Conservation (phyloP, 257 asterid genomes). For the Gentiana straminea region DNA sequence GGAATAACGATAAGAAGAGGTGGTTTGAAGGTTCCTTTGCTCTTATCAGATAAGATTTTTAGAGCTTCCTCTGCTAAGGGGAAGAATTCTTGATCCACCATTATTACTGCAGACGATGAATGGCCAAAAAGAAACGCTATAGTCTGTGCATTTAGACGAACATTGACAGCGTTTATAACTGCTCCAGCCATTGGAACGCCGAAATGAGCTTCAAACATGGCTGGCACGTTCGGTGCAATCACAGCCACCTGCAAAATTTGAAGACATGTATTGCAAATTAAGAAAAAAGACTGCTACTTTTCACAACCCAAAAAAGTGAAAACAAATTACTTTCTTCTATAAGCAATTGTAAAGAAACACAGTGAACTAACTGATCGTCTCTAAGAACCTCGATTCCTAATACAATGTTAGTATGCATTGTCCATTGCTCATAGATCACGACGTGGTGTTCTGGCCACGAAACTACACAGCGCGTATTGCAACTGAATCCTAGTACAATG, state of each 20-base stretch:
- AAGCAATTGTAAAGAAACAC: too few relatives aligned
- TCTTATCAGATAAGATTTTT: constrained; percentile 33
- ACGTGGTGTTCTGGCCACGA: too few relatives aligned
- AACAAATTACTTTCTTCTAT: too few relatives aligned
- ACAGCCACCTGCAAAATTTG: constrained; percentile 63
- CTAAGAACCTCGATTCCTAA: too few relatives aligned
- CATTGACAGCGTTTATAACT: constrained; percentile 74
- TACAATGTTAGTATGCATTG: too few relatives aligned
- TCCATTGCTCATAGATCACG: too few relatives aligned
- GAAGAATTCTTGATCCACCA: constrained; percentile 85
- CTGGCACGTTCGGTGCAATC: constrained; percentile 90
- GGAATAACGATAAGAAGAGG: constrained; percentile 65
- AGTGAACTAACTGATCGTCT: too few relatives aligned
- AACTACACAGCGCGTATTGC: too few relatives aligned
- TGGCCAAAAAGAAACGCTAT: constrained; percentile 77
- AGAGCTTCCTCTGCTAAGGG: constrained; percentile 71
- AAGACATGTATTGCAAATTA: neutral
- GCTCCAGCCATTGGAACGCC: constrained; percentile 98
- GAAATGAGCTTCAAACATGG: constrained; percentile 79
- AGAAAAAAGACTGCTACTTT: too few relatives aligned
- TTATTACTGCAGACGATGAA: constrained; percentile 55
- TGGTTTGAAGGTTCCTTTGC: constrained; percentile 33
- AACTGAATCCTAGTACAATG: too few relatives aligned
- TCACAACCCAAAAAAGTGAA: too few relatives aligned
- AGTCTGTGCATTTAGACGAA: constrained; percentile 75